These are phyloP conservation scores for Cruciata laevipes DNA, from an alignment of 257 asterid species.

Conservation along the genomic window DNA sequence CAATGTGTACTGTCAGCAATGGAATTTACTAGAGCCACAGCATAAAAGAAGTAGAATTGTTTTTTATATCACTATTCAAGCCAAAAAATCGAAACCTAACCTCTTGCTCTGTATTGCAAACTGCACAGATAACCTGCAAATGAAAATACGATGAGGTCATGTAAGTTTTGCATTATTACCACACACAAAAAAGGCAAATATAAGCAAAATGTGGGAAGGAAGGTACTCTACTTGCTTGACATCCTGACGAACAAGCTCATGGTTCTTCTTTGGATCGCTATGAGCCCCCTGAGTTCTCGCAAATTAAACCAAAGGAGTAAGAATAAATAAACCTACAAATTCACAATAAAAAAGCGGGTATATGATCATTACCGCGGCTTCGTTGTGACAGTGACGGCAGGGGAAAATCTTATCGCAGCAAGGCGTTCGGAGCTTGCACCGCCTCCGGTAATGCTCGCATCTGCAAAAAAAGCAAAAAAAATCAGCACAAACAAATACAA, in stretches of 20 bases:
- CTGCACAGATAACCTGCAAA: constrained; percentile 33
- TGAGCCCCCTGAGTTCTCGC: constrained; percentile 38
- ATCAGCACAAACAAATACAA: not conserved
- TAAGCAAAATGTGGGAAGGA: not conserved
- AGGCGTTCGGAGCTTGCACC: constrained; percentile 82
- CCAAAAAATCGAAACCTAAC: constrained; percentile 28
- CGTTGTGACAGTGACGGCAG: constrained; percentile 96
- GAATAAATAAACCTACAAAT: not conserved
- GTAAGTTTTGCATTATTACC: not conserved
- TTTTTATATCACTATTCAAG: not conserved
- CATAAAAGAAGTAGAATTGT: not conserved
- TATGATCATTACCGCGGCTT: constrained; percentile 43
- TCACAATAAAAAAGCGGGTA: not conserved
- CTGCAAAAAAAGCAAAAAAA: constrained; percentile 24
- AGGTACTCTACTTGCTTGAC: constrained; percentile 56
- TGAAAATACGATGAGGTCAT: not conserved
- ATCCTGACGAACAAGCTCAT: constrained; percentile 73
- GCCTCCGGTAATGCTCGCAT: constrained; percentile 78
- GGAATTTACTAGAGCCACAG: not conserved
- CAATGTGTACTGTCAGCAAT: not conserved
- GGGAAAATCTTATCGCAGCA: constrained; percentile 71
- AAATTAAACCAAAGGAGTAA: not conserved
- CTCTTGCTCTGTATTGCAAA: constrained; percentile 37
- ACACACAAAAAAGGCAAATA: not conserved
- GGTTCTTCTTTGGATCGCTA: constrained; percentile 67